A percentile compares a stretch with the other conserved stretches of the same genome.
phyloP scores from a whole-genome alignment of 768 basidiomycete species.

The Mycena pura region DNA sequence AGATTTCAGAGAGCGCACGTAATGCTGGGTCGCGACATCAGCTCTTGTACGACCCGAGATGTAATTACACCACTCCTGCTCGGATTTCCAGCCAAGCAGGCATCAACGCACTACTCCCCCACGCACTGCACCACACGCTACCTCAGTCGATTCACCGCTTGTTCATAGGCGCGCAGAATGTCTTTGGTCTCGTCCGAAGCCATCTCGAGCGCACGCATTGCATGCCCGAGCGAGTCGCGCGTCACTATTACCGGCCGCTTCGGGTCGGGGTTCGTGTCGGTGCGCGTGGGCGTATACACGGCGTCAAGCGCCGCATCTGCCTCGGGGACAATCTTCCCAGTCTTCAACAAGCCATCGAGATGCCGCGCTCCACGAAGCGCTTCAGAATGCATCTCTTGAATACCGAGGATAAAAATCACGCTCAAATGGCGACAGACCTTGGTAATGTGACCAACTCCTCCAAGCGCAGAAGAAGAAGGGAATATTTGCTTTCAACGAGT shows the following conservation, averaged over 20 bases:
- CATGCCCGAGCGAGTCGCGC: slow-evolving; percentile 16
- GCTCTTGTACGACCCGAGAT: no score
- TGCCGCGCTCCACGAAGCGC: slow-evolving; percentile 64
- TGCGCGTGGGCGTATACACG: slow-evolving; percentile 48
- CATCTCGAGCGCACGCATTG: slow-evolving; percentile 24
- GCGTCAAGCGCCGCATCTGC: slow-evolving; percentile 60
- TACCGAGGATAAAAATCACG: not conserved
- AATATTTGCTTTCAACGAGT: slow-evolving; percentile 81
- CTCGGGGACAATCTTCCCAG: slow-evolving; percentile 62
- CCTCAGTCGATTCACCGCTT: slow-evolving; percentile 17
- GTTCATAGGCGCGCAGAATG: slow-evolving; percentile 25
- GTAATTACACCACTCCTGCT: no score
- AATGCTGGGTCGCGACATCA: no score
- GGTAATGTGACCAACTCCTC: slow-evolving; percentile 87
- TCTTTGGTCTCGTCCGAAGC: slow-evolving; percentile 22
- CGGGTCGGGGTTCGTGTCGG: not conserved
- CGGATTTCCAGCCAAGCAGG: no score
- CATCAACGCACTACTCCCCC: no score
- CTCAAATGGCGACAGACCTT: slow-evolving; percentile 52
- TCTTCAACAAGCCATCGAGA: slow-evolving; percentile 61
- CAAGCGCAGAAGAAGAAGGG: slow-evolving; percentile 88
- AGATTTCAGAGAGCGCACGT: no score
- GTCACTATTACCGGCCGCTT: slow-evolving; percentile 16
- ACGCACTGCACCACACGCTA: not conserved
- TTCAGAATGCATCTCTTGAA: slow-evolving; percentile 57